Conservation (phyloP, 202 grass and related monocot species). For the Tripidium arundinaceum region DNA sequence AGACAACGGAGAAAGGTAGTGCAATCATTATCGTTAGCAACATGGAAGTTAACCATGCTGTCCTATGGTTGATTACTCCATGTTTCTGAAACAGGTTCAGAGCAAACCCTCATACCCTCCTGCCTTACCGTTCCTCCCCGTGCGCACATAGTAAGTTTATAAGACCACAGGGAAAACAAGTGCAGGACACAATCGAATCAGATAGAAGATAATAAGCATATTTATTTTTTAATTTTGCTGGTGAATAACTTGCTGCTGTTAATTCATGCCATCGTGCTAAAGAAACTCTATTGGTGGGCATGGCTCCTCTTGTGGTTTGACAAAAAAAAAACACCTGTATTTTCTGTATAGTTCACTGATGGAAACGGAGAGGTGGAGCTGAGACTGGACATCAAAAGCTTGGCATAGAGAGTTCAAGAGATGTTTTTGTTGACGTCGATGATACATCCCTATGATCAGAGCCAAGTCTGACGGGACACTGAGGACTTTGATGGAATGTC, state of each 20-base stretch:
- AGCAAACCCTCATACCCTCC: background rate
- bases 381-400: constrained; percentile 77
- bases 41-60: background rate
- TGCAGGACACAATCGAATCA: background rate
- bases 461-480: constrained; percentile 75
- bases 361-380: constrained; percentile 62
- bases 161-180: background rate
- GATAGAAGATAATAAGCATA: background rate
- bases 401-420: constrained; percentile 55
- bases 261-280: too few relatives aligned
- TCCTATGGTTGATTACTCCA: background rate
- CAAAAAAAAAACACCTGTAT: background rate
- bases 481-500: constrained; percentile 69
- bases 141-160: background rate
- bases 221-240: background rate
- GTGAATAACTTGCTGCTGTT: background rate
- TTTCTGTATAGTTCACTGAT: constrained; percentile 58
- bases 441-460: constrained; percentile 76
- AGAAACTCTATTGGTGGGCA: too few relatives aligned
- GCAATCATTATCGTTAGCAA: background rate
- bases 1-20: background rate
- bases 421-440: constrained; percentile 87
- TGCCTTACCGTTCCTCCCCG: background rate
- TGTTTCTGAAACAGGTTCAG: background rate
- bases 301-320: too few relatives aligned